A percentile compares a stretch with the other conserved stretches of the same genome.
Conservation (phyloP, 768 basidiomycete genomes). For the Cantharellus anzutake region DNA sequence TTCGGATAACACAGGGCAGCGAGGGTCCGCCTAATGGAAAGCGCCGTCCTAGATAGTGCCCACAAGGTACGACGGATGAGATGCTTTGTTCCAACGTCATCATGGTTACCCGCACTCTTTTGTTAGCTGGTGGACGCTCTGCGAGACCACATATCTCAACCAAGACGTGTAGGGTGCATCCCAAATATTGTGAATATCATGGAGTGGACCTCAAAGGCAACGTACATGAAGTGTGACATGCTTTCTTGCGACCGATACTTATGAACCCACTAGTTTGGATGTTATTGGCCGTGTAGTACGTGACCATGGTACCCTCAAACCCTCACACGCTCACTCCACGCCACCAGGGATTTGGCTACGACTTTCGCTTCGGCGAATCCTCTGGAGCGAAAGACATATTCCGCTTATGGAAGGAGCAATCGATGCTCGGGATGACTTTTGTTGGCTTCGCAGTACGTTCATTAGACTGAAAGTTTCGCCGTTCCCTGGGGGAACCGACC, state of each 20-base stretch:
- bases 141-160: background rate
- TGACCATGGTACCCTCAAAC: background rate
- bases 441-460: slow-evolving; percentile 2
- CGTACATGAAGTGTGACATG: background rate
- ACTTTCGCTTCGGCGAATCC: slow-evolving; percentile 2
- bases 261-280: background rate
- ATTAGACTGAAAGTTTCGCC: background rate
- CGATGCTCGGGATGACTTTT: slow-evolving; percentile 1
- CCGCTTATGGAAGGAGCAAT: slow-evolving; percentile 5
- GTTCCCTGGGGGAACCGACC: background rate
- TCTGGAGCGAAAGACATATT: slow-evolving; percentile 5
- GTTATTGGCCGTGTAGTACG: slow-evolving; percentile 7
- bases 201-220: background rate
- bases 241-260: background rate
- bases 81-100: background rate
- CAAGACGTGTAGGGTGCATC: background rate
- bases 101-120: background rate
- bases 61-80: background rate
- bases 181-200: background rate
- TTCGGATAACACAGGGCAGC: background rate
- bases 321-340: background rate
- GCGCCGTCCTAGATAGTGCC: background rate
- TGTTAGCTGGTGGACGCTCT: background rate
- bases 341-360: slow-evolving; percentile 6
- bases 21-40: background rate